Base-by-base conservation (phyloP, 2,329 filamentous ascomycete genomes). In the Scedosporium boydii region DNA sequence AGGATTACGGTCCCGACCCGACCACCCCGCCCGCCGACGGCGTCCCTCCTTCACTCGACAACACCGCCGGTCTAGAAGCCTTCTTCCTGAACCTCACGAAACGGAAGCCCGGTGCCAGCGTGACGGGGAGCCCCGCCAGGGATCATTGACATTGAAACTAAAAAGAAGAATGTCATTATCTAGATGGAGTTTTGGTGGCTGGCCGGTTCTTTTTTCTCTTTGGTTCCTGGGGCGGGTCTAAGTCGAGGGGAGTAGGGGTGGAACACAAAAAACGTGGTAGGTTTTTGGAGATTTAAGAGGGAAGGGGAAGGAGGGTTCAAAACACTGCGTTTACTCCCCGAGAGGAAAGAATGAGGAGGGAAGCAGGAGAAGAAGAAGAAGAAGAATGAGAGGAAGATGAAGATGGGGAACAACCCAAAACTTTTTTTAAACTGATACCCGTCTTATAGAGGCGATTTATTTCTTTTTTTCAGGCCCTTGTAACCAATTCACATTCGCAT, bases 31-130 rank as follows among this genome's bases (percentile, higher is more conserved):
- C 67, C 63, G 66, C 69, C 2, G 75, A 78, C 42, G 70, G 72
- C 14, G 67, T 74, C 29, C 70, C 74, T 42, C 71, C 72, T 4
- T 76, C 76, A 63, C 77, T 83, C 69, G 77, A 69, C 62, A 74
- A 85, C 70, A 84, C 80, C 53, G 82, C 84, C 65, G 81, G 83
- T 67, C 72, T 86, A 61, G 79, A 84, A 66, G 82, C 79, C 65
- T 86, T 86, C 73, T 86, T 86, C 67, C 79, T 78, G 63, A 81
- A 80, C 41, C 71, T 86, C 64, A 85, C 86, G 82, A 84, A 84
- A 67, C 78, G 80, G 65, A 80, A 81, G 59, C 70, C 66, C 12
- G 66, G 64, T 27, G 58, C 53, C 29, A 65, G 61, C 9, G 56
- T 63, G 14, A 34, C 51, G 18, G 62, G 62, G n/a, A 61, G 64